phyloP scores from a whole-genome alignment of 257 asterid genomes.

The Marsdenia floribunda region DNA sequence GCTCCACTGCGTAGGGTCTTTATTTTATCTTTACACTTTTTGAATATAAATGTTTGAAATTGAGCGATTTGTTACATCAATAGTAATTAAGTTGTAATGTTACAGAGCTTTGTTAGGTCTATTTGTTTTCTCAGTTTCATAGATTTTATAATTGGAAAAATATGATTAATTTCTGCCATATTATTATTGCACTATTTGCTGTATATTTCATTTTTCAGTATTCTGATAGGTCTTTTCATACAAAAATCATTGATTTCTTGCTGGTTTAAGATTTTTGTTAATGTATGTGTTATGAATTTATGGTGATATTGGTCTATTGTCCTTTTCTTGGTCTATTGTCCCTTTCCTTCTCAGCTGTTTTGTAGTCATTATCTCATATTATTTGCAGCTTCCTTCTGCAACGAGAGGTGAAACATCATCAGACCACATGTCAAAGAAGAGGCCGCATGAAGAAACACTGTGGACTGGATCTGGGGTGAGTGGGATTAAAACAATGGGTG shows the following conservation, averaged over 20 bases:
- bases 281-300: background rate
- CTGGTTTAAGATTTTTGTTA: background rate
- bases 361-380: conserved; percentile 23
- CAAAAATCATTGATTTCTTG: background rate
- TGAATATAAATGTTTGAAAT: background rate
- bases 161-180: background rate
- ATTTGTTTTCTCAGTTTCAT: background rate
- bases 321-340: background rate
- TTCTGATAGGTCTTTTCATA: background rate
- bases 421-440: conserved; percentile 58
- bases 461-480: conserved; percentile 74
- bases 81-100: background rate
- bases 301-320: background rate
- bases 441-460: conserved; percentile 62
- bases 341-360: background rate
- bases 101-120: background rate
- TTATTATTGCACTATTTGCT: background rate
- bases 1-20: background rate
- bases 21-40: background rate
- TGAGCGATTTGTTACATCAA: background rate
- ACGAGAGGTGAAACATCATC: conserved; percentile 66
- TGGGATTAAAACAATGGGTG: conserved; percentile 1
- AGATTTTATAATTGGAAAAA: background rate
- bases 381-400: conserved; percentile 51
- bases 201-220: background rate